Evolutionary conservation across 2,329 filamentous ascomycete species (phyloP).

Genomic region (Paraphaeosphaeria minitans): DNA sequence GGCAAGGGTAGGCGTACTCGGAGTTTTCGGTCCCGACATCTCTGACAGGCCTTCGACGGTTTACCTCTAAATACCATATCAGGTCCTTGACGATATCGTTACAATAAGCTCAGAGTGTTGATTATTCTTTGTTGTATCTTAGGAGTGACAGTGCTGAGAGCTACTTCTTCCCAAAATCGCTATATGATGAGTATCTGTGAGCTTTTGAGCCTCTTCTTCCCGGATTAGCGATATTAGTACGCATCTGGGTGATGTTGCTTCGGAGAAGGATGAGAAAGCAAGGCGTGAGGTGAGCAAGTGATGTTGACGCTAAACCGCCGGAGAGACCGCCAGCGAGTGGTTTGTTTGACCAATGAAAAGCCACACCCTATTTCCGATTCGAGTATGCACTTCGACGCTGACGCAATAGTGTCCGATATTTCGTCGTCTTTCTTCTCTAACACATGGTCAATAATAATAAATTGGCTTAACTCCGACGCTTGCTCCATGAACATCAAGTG

Average conservation of each 20-base stretch:
- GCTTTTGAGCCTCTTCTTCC: not conserved
- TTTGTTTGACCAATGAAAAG: not conserved
- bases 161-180: too few relatives aligned
- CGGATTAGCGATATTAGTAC: not conserved
- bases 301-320: not conserved
- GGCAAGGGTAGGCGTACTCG: conserved; percentile 15
- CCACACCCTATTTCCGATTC: not conserved
- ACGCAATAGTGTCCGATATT: not conserved
- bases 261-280: not conserved
- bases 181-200: too few relatives aligned
- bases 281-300: not conserved
- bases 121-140: not conserved
- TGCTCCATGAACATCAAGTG: not conserved
- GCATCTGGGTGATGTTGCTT: not conserved
- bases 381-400: conserved; percentile 8
- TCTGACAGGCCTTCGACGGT: conserved; percentile 26
- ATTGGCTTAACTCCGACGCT: not conserved
- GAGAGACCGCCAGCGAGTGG: not conserved
- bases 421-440: not conserved
- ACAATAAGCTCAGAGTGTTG: not conserved
- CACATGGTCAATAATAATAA: not conserved
- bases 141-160: too few relatives aligned
- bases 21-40: conserved; percentile 26
- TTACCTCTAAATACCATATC: conserved; percentile 23
- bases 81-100: not conserved